These are phyloP conservation scores for Chaetomium sp. DNA, from an alignment of 2,329 filamentous ascomycete species.

Conservation along the genomic window DNA sequence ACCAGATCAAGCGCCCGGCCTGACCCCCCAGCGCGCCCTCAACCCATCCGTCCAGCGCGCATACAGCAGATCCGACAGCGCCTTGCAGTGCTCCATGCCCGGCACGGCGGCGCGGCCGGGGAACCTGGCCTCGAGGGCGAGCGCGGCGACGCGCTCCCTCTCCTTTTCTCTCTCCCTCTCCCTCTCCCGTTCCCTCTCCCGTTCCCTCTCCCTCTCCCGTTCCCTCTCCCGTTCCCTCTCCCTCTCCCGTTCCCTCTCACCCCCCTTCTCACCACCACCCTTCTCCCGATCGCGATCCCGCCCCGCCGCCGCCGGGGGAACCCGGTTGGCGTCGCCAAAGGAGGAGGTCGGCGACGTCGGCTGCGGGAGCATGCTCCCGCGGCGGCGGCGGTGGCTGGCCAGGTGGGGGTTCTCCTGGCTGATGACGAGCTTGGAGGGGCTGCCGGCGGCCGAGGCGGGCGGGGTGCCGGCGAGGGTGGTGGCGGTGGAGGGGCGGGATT, in stretches of 20 bases:
- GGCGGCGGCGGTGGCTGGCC: constrained; percentile 72
- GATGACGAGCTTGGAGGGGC: constrained; percentile 69
- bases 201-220: constrained; percentile 47
- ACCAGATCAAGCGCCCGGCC: constrained; percentile 35
- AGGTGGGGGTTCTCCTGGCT: constrained; percentile 84
- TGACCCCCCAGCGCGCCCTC: constrained; percentile 66
- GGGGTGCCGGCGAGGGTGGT: constrained; percentile 21
- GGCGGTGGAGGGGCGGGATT: constrained; percentile 38
- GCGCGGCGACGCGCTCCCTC: constrained; percentile 28
- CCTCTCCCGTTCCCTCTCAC: constrained; percentile 44
- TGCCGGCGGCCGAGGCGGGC: constrained; percentile 35
- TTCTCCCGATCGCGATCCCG: constrained; percentile 36
- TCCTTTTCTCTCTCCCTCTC: constrained; percentile 49
- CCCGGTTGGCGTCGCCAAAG: constrained; percentile 44
- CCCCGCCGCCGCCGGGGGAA: constrained; percentile 32
- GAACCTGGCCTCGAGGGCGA: constrained; percentile 53
- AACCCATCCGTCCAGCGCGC: constrained; percentile 86
- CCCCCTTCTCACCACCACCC: constrained; percentile 44
- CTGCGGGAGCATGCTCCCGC: constrained; percentile 44
- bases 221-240: constrained; percentile 48
- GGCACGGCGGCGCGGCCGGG: constrained; percentile 58
- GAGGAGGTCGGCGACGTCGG: not conserved
- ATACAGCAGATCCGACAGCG: constrained; percentile 89
- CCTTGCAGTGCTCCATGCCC: constrained; percentile 90
- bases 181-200: constrained; percentile 44